phyloP scores from a whole-genome alignment of 1,139 yeast genomes.

The Scheffersomyces cryptocercus region DNA sequence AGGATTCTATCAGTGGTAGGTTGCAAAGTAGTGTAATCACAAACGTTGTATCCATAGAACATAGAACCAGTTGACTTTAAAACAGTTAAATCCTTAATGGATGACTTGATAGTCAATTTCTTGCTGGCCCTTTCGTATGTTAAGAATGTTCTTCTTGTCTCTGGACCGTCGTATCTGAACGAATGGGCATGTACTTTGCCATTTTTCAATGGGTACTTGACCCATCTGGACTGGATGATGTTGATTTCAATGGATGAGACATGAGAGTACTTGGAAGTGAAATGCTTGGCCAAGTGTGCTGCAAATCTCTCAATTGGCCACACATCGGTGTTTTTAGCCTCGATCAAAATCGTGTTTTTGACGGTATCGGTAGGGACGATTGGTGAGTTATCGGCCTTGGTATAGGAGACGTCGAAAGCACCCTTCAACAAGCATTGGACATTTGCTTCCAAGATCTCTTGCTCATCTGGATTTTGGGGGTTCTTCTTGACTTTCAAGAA shows the following conservation, averaged over 20 bases:
- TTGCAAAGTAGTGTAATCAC: conserved; percentile 84
- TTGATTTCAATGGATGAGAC: conserved; percentile 69
- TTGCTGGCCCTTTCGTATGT: conserved; percentile 49
- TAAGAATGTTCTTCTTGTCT: conserved; percentile 63
- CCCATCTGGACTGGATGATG: conserved; percentile 76
- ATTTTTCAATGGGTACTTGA: conserved; percentile 62
- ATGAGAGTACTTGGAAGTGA: conserved; percentile 71
- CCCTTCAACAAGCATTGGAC: conserved; percentile 77
- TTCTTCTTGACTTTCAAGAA: conserved; percentile 84
- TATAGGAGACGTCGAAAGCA: conserved; percentile 74
- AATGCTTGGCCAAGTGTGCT: conserved; percentile 79
- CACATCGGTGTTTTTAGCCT: conserved; percentile 77
- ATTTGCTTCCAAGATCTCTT: conserved; percentile 83
- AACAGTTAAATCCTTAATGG: conserved; percentile 81
- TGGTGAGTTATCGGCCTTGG: conserved; percentile 83
- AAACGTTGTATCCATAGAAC: conserved; percentile 82
- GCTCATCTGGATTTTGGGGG: conserved; percentile 65
- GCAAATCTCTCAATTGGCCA: conserved; percentile 94
- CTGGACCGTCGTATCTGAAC: conserved; percentile 81
- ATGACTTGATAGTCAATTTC: conserved; percentile 60
- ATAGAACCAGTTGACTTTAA: conserved; percentile 92
- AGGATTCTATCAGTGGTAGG: conserved; percentile 84
- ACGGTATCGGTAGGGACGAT: conserved; percentile 94
- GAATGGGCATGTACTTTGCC: conserved; percentile 83
- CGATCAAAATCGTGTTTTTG: conserved; percentile 80